Evolutionary conservation across 345 rosid genomes (phyloP).

Genomic region (Eucalyptus polyanthemos): DNA sequence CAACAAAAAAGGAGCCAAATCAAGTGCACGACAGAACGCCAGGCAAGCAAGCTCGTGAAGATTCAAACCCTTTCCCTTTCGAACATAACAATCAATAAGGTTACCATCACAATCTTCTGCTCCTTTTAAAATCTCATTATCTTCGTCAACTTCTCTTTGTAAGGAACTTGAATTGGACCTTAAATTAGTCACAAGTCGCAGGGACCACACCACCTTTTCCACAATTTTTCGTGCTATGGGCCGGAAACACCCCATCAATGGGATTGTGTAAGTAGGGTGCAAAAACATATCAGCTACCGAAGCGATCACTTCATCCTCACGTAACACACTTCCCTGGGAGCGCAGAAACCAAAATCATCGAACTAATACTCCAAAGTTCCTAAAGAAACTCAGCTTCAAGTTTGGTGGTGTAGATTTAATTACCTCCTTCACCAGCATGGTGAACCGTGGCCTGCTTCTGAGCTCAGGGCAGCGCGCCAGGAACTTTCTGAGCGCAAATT

Average conservation of each 20-base stretch:
- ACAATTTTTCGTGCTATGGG: slow-evolving; percentile 40
- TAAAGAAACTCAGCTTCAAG: neutral
- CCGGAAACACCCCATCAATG: slow-evolving; percentile 56
- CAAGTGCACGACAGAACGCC: slow-evolving; percentile 74
- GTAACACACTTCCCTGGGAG: slow-evolving; percentile 29
- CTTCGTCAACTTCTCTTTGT: neutral
- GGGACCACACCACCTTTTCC: slow-evolving; percentile 41
- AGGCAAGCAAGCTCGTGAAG: slow-evolving; percentile 89
- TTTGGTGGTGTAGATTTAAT: too few species aligned
- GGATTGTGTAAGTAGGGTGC: slow-evolving; percentile 57
- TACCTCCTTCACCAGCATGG: slow-evolving; percentile 30
- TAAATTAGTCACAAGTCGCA: slow-evolving; percentile 37
- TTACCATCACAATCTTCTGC: slow-evolving; percentile 15
- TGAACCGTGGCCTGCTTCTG: slow-evolving; percentile 8
- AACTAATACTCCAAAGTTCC: neutral
- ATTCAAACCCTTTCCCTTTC: slow-evolving; percentile 44
- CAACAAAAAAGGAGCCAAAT: slow-evolving; percentile 49
- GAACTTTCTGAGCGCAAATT: slow-evolving; percentile 42
- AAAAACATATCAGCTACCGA: slow-evolving; percentile 45
- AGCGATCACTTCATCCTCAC: slow-evolving; percentile 46
- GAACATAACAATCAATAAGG: slow-evolving; percentile 40
- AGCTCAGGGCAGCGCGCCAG: slow-evolving; percentile 56
- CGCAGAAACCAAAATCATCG: neutral
- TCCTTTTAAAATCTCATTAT: neutral
- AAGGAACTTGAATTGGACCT: slow-evolving; percentile 11